Evolutionary conservation across 2,329 filamentous ascomycete species (phyloP).

Genomic region (Chrysoporthe cubensis): DNA sequence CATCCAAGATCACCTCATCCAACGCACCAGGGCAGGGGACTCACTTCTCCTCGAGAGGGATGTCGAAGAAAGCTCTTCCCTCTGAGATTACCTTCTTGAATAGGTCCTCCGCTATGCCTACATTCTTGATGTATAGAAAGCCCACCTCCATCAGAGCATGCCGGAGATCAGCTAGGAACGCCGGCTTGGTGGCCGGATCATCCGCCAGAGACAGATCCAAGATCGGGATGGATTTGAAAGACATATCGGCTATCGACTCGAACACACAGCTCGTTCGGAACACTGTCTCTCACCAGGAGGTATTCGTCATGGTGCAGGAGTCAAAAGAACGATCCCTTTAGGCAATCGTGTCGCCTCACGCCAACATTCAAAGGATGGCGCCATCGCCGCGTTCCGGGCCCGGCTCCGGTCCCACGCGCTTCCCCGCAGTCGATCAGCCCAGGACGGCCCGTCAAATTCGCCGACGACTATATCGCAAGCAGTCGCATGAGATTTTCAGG

Average conservation of each 20-base stretch:
- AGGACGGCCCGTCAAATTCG: not conserved
- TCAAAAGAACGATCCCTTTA: not conserved
- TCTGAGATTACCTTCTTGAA: constrained; percentile 68
- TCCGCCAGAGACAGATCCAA: constrained; percentile 73
- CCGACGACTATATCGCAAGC: not conserved
- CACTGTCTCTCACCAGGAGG: not conserved
- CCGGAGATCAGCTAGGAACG: constrained; percentile 72
- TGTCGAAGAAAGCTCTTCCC: constrained; percentile 75
- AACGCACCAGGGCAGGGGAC: not conserved
- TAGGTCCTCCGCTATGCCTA: constrained; percentile 69
- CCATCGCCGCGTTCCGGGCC: constrained; percentile 7
- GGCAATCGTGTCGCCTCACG: not conserved
- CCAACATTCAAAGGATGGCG: constrained; percentile 8
- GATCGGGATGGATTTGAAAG: constrained; percentile 77
- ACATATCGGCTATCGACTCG: constrained; percentile 47
- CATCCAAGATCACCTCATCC: not conserved
- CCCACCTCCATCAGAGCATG: constrained; percentile 84
- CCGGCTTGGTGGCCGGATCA: constrained; percentile 67
- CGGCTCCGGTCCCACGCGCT: not conserved
- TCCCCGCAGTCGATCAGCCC: constrained; percentile 3
- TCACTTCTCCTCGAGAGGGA: constrained; percentile 74
- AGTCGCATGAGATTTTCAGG: too few species aligned
- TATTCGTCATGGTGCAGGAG: not conserved
- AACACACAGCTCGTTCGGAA: not conserved
- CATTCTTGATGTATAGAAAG: constrained; percentile 83